Conservation (phyloP, 495 filamentous ascomycete species). For the Astrothelium subdiscretum region DNA sequence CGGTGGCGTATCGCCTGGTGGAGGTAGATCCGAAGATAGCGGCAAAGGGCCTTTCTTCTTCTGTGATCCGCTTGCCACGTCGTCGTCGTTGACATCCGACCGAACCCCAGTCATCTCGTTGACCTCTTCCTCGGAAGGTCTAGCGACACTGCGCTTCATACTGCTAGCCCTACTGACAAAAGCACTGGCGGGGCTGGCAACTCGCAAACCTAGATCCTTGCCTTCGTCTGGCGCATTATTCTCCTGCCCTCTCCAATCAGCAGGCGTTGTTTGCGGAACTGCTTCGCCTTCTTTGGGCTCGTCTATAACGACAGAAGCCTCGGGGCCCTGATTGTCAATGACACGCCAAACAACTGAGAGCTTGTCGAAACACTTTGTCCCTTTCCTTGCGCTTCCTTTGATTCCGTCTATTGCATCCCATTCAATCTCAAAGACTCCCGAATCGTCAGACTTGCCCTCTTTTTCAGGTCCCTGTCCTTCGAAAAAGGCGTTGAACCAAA, state of each 20-base stretch:
- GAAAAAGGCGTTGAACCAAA: constrained; percentile 95
- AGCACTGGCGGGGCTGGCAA: constrained; percentile 46
- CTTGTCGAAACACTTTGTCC: constrained; percentile 66
- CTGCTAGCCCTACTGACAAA: constrained; percentile 57
- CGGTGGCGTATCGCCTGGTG: background rate
- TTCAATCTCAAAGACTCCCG: constrained; percentile 49
- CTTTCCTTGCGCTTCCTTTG: constrained; percentile 72
- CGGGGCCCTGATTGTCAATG: constrained; percentile 18
- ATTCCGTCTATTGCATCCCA: constrained; percentile 63
- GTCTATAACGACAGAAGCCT: constrained; percentile 17
- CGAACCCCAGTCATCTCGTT: constrained; percentile 19
- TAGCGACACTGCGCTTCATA: constrained; percentile 15
- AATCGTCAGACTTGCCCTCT: constrained; percentile 41
- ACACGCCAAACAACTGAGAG: constrained; percentile 76
- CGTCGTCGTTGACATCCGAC: constrained; percentile 16
- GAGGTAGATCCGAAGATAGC: constrained; percentile 2
- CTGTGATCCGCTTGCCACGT: constrained; percentile 6
- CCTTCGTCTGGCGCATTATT: constrained; percentile 16
- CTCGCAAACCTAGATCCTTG: constrained; percentile 55
- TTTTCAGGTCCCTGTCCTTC: constrained; percentile 65
- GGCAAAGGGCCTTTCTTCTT: constrained; percentile 9
- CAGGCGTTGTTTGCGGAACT: constrained; percentile 52
- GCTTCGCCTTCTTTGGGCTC: constrained; percentile 39
- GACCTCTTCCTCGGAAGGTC: constrained; percentile 8
- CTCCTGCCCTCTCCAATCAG: constrained; percentile 55